A percentile compares a stretch with the other conserved stretches of the same genome.
Evolutionary conservation across 2,329 filamentous ascomycete species (phyloP).

Genomic region (Balansia obtecta): DNA sequence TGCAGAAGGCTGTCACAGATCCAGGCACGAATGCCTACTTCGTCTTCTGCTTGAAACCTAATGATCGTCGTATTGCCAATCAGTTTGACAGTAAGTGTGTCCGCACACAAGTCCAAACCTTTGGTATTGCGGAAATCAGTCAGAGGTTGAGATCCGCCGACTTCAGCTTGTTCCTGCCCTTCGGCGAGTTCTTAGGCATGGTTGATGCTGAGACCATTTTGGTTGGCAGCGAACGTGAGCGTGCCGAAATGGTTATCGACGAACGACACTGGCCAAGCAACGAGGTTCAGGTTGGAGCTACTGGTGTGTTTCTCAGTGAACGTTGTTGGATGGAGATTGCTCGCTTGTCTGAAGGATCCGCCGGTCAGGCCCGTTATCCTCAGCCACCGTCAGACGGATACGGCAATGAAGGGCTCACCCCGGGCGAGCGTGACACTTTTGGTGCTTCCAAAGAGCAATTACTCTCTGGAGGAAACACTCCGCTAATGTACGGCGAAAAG

Average conservation of each 20-base stretch:
- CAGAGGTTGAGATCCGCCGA: slow-evolving; percentile 85
- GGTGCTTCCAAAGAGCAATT: slow-evolving; percentile 50
- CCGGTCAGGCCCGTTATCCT: slow-evolving; percentile 29
- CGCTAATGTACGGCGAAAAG: slow-evolving; percentile 61
- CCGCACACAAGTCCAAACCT: slow-evolving; percentile 82
- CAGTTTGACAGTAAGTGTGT: slow-evolving; percentile 99
- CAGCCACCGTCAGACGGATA: slow-evolving; percentile 48
- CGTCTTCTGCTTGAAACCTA: slow-evolving; percentile 93
- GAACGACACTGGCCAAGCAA: slow-evolving; percentile 87
- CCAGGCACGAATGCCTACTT: slow-evolving; percentile 88
- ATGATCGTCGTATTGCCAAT: slow-evolving; percentile 92
- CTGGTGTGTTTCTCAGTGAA: slow-evolving; percentile 91
- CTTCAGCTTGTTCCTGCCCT: slow-evolving; percentile 91
- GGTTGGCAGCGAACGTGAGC: slow-evolving; percentile 85
- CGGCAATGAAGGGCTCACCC: slow-evolving; percentile 47
- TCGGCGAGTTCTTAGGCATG: slow-evolving; percentile 86
- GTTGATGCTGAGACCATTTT: slow-evolving; percentile 74
- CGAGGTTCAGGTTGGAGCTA: slow-evolving; percentile 81
- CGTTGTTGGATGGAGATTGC: slow-evolving; percentile 89
- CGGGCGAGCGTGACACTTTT: slow-evolving; percentile 48
- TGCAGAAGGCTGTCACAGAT: slow-evolving; percentile 73
- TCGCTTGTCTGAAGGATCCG: slow-evolving; percentile 53
- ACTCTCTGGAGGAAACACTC: slow-evolving; percentile 38
- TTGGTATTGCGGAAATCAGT: slow-evolving; percentile 94
- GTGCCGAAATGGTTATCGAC: slow-evolving; percentile 81